Evolutionary conservation across 2,329 filamentous ascomycete species (phyloP).

Genomic region (Fusarium pilosicola): DNA sequence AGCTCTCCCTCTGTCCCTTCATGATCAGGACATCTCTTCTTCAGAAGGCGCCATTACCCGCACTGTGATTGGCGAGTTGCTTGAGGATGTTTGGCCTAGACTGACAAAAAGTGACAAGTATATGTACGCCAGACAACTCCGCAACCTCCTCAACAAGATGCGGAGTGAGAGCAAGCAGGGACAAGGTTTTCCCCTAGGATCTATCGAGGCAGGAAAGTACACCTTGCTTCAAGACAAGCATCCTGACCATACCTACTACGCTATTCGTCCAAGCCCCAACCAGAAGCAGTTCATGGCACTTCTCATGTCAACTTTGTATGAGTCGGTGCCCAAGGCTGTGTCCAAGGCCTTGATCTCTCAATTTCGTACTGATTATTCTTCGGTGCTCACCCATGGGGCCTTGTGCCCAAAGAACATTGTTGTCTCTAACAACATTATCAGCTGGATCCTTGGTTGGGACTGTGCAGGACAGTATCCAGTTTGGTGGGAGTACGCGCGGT

Average conservation of each 20-base stretch:
- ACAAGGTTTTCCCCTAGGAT: conserved; percentile 1
- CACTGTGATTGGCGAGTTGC: conserved; percentile 37
- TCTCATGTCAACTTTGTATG: conserved; percentile 41
- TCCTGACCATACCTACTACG: conserved; percentile 43
- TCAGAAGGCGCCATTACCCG: conserved; percentile 12
- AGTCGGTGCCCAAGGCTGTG: conserved; percentile 40
- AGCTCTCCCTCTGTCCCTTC: conserved; percentile 22
- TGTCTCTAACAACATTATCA: conserved; percentile 38
- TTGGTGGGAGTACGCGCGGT: conserved; percentile 51
- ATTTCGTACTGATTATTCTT: conserved; percentile 23
- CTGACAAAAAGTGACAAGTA: conserved; percentile 39
- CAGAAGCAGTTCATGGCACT: conserved; percentile 41
- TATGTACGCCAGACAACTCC: conserved; percentile 40
- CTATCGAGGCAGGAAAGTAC: conserved; percentile 38
- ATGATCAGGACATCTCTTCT: neutral
- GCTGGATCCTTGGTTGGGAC: conserved; percentile 46
- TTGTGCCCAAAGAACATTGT: conserved; percentile 47
- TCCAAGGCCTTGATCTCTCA: conserved; percentile 32
- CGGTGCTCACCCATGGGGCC: conserved; percentile 41
- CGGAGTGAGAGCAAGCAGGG: conserved; percentile 2
- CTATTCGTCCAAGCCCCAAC: conserved; percentile 31
- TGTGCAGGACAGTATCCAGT: conserved; percentile 47
- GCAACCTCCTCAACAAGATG: conserved; percentile 42
- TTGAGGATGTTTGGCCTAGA: conserved; percentile 45
- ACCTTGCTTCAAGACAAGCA: conserved; percentile 45